Conservation (phyloP, 805 yeast genomes). For the Spathaspora passalidarum region DNA sequence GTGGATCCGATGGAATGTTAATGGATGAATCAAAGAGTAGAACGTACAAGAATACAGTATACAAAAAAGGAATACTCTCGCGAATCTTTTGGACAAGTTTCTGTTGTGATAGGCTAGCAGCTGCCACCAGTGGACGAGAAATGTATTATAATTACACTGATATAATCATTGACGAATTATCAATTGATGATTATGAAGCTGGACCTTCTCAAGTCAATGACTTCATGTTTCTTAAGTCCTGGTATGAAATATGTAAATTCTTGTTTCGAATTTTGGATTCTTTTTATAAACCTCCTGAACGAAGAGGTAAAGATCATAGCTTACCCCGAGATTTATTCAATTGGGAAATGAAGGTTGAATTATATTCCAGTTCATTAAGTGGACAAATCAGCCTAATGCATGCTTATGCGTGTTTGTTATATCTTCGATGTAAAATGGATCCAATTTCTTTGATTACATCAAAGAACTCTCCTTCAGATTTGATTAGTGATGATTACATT, state of each 20-base stretch:
- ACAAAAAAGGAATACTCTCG: background rate
- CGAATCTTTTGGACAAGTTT: slow-evolving; percentile 3
- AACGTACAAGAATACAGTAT: background rate
- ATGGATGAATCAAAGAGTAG: background rate
- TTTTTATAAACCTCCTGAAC: slow-evolving; percentile 2
- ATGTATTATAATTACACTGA: slow-evolving; percentile 3
- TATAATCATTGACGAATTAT: slow-evolving; percentile 2
- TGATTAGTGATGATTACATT: background rate
- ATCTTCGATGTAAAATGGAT: slow-evolving; percentile 5
- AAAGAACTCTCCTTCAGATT: background rate
- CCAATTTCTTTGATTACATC: slow-evolving; percentile 1
- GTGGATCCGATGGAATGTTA: slow-evolving; percentile 4
- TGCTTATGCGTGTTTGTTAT: slow-evolving; percentile 4
- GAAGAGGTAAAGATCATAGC: background rate
- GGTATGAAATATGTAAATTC: slow-evolving; percentile 1
- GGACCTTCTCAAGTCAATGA: background rate
- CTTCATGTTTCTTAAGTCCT: background rate
- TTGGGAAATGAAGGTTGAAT: background rate
- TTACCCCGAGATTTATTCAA: background rate
- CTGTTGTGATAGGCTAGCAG: slow-evolving; percentile 4
- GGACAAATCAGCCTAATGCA: background rate
- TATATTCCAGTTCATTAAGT: too few species aligned
- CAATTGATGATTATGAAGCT: background rate
- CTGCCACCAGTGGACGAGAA: slow-evolving; percentile 5
- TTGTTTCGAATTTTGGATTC: background rate